Evolutionary conservation across 73 alveolate genomes (phyloP), one percentile per base, ranked within the genome.

Genomic region (Tetrahymena thermophila): DNA sequence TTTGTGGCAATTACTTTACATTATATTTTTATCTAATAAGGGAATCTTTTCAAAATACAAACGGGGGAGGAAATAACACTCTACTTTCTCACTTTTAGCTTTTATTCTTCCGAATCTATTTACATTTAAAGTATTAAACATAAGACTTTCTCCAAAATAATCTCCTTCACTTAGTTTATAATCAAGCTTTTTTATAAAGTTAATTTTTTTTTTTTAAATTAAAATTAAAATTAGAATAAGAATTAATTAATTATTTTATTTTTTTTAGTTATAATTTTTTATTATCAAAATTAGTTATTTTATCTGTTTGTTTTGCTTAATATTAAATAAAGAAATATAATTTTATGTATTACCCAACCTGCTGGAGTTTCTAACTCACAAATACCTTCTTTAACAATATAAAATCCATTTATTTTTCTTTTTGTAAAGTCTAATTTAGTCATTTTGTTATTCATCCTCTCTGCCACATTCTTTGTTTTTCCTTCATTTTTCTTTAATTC

Each of bases 71-170:
- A 42, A 42, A 13, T 50, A 93, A 42, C 93, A 42, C 89, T 44
- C 37, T 17, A 85, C 95, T 25, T 85, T 43, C 34, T 95, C 85
- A 19, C 43, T 23, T 56, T 43, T 71, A 9, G 94, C 95, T 85
- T 93, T 95, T 0, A 95, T 85, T 14, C 97, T 93, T 17, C 95
- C 97, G 50, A 50, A 95, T 1, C 94, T 42, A 89, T 95, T 95
- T 42, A 35, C 71, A 34, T 94, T 83, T 85, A 55, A 42, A 23
- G 95, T 85, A 34, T 89, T 89, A 34, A 95, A 95, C 71, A 95
- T 89, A 15, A 89, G 57, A n/a, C 95, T 50, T 89, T 95, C 97
- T 89, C 95, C 97, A 95, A 95, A 95, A 85, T 95, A 95, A 56
- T 89, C 95, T 35, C 97, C 97, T 40, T 85, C 93, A 34, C 85